Base-by-base conservation (phyloP, 2,329 filamentous ascomycete species). In the Zymoseptoria passerinii region DNA sequence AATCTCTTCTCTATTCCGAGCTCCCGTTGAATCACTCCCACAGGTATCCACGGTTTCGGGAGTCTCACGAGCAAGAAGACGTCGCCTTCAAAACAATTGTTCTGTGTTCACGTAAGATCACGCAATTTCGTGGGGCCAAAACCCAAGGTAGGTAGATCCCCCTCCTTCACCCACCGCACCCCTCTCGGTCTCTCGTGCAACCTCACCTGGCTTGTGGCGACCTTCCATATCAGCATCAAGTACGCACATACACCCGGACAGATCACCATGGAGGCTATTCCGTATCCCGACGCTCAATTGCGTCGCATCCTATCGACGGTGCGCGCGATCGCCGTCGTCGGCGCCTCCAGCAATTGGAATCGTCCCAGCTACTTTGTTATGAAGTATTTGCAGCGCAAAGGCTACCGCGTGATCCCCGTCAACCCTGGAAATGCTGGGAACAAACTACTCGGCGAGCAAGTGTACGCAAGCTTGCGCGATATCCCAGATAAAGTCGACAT, bases 331-430 rank as follows among this genome's bases (percentile, higher is more conserved):
- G 53, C 59, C 27, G 53, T 61, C 18, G 59, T 61, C 3, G 59
- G 59, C 20, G 59, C 59, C 53, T 61, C 59, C 16, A 59, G 56
- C 59, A 61, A 61, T 44, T 61, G 59, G 59, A 61, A 61, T n/a
- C 59, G 59, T 28, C 59, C 59, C 44, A 61, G 59, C 57, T 61
- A 61, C 59, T 61, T 61, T 20, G 59, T 61, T 13, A 61, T 61
- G 59, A 58, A 61, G 59, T 61, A 61, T 50, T 16, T 61, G 27
- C 59, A 61, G 48, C 59, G 59, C 48, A 61, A 61, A 57, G 59
- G 59, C 56, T 61, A 61, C 52, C 59, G 59, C 52, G 59, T 61
- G 28, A 61, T 61, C n/a, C 59, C 59, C 28, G 59, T 61, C 56
- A 61, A 61, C 48, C 59, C 59, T 19, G 59, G 56, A 27, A 58